Conservation (phyloP, 176 grass and related monocot species). For the Carex parvula region DNA sequence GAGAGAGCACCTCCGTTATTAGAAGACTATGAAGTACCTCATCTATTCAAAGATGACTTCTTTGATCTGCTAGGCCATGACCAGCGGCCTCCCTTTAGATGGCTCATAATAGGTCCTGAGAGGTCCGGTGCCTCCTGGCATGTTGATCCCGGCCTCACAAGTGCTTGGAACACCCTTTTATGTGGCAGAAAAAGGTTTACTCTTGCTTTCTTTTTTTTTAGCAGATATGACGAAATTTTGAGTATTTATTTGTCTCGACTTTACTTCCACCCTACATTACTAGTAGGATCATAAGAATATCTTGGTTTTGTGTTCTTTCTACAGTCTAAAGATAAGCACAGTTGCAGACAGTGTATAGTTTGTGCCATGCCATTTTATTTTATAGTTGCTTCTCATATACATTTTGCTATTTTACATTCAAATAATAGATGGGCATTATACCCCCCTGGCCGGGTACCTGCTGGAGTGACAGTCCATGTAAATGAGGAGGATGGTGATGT, state of each 20-base stretch:
- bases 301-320: constrained; percentile 1
- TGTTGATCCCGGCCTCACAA: constrained; percentile 93
- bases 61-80: constrained; percentile 77
- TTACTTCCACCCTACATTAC: not conserved
- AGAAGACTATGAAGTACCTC: constrained; percentile 79
- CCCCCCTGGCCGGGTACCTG: constrained; percentile 89
- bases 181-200: constrained; percentile 81
- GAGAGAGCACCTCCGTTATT: constrained; percentile 65
- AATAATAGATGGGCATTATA: constrained; percentile 88
- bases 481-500: constrained; percentile 95
- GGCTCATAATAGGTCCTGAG: constrained; percentile 93
- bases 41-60: constrained; percentile 89
- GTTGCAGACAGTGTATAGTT: not conserved
- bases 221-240: constrained; percentile 17
- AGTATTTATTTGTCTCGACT: constrained; percentile 1
- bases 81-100: constrained; percentile 84
- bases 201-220: not conserved
- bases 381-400: not conserved
- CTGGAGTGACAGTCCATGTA: constrained; percentile 90
- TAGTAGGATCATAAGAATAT: not conserved
- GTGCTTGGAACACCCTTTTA: constrained; percentile 97
- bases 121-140: constrained; percentile 99
- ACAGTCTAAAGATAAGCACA: constrained; percentile 15
- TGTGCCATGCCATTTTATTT: not conserved
- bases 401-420: constrained; percentile 16